Evolutionary conservation across 2,329 filamentous ascomycete species (phyloP).

Genomic region (Volutella citrinella): DNA sequence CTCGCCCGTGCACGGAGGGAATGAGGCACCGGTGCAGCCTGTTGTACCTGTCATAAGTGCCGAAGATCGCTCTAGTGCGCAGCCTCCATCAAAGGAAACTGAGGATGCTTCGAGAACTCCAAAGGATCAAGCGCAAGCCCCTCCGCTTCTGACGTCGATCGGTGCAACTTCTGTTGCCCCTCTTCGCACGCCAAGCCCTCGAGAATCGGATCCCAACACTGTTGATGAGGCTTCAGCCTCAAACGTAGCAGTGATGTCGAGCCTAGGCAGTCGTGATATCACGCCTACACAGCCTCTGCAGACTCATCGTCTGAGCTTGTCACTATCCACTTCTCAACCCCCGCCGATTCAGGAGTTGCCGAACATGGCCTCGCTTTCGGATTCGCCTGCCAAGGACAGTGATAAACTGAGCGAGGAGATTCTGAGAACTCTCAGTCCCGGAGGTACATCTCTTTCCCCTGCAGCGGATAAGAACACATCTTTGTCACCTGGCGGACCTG

Average conservation of each 20-base stretch:
- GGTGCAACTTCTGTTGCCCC: slow-evolving; percentile 28
- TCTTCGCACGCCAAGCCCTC: slow-evolving; percentile 33
- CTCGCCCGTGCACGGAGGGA: too few relatives aligned
- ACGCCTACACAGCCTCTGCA: slow-evolving; percentile 45
- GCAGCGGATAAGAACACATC: slow-evolving; percentile 13
- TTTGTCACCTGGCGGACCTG: slow-evolving; percentile 14
- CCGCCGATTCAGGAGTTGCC: slow-evolving; percentile 38
- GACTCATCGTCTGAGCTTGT: slow-evolving; percentile 33
- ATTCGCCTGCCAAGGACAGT: slow-evolving; percentile 62
- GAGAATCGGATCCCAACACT: too few relatives aligned
- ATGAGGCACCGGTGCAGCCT: too few relatives aligned
- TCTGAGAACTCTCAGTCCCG: slow-evolving; percentile 62
- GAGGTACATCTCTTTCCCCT: slow-evolving; percentile 23
- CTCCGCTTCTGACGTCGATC: slow-evolving; percentile 14
- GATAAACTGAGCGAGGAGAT: slow-evolving; percentile 73
- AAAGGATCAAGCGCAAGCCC: slow-evolving; percentile 5
- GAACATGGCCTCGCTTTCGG: slow-evolving; percentile 47
- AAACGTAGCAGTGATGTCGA: too few relatives aligned
- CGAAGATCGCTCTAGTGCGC: too few relatives aligned
- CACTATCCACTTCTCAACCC: slow-evolving; percentile 33
- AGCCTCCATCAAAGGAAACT: too few relatives aligned
- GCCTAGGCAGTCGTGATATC: slow-evolving; percentile 30
- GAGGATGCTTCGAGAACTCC: too few relatives aligned
- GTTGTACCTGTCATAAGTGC: too few relatives aligned
- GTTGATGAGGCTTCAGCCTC: too few relatives aligned